phyloP scores from a whole-genome alignment of 306 rosid genomes.

The Prunus mira region DNA sequence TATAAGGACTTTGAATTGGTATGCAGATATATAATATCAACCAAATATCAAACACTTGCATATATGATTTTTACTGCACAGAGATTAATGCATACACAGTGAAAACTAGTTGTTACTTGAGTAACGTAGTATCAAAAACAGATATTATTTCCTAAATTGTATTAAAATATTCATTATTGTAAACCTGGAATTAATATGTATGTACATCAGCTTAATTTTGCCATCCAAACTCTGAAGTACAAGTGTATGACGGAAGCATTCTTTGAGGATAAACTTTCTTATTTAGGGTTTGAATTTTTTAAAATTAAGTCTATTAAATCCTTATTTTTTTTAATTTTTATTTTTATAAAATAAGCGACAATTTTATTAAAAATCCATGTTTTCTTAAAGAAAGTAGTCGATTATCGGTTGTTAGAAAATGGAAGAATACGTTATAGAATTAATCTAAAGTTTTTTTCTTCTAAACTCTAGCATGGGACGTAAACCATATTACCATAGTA shows the following conservation, averaged over 20 bases:
- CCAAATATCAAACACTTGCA: not conserved
- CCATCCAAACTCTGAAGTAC: not conserved
- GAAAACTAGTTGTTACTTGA: not conserved
- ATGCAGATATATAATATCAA: not conserved
- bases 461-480: too few species aligned
- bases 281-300: not conserved
- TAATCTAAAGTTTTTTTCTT: too few species aligned
- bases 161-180: not conserved
- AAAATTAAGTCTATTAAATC: not conserved
- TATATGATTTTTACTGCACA: not conserved
- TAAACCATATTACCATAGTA: too few species aligned
- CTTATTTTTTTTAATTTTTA: not conserved
- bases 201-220: not conserved
- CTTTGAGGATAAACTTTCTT: not conserved
- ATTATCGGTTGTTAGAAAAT: not conserved
- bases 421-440: not conserved
- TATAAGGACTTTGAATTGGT: not conserved
- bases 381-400: not conserved
- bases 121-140: not conserved
- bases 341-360: too few species aligned
- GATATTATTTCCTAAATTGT: not conserved
- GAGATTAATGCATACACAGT: not conserved
- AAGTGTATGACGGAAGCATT: too few species aligned
- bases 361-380: not conserved
- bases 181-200: not conserved